Percentiles rank a stretch among this genome's conserved stretches.
Evolutionary conservation across 495 filamentous ascomycete genomes (phyloP).

Genomic region (Rhypophila decipiens): DNA sequence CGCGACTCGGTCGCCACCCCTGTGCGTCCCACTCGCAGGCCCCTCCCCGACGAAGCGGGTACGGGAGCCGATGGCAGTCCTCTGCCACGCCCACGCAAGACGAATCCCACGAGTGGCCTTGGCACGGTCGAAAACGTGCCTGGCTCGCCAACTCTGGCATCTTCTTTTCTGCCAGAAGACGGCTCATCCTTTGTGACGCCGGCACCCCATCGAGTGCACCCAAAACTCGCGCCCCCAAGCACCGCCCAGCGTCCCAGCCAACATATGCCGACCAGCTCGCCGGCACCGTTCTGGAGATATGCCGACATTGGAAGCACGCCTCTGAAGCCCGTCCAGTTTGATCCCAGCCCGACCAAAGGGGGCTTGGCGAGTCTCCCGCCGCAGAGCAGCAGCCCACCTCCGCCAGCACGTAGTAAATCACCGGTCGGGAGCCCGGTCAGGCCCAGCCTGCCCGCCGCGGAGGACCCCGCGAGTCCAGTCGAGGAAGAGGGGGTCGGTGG

Average conservation of each 20-base stretch:
- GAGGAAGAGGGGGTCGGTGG: constrained; percentile 23
- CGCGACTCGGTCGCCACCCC: constrained; percentile 48
- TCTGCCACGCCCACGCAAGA: constrained; percentile 43
- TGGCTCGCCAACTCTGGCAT: constrained; percentile 66
- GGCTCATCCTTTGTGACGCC: constrained; percentile 66
- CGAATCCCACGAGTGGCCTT: constrained; percentile 42
- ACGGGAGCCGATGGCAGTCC: constrained; percentile 46
- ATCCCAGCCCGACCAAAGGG: constrained; percentile 46
- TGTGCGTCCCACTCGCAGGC: constrained; percentile 54
- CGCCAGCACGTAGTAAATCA: constrained; percentile 36
- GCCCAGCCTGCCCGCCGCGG: constrained; percentile 12
- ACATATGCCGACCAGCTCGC: constrained; percentile 90
- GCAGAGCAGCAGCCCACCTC: constrained; percentile 63
- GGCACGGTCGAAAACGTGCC: constrained; percentile 53
- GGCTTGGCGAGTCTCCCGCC: constrained; percentile 41
- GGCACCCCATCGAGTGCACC: constrained; percentile 75
- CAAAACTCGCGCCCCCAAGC: constrained; percentile 77
- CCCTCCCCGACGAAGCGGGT: constrained; percentile 36
- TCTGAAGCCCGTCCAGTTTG: constrained; percentile 54
- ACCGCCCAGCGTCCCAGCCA: constrained; percentile 86
- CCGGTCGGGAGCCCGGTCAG: constrained; percentile 27
- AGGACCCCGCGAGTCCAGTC: constrained; percentile 9
- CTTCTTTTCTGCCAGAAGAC: constrained; percentile 51
- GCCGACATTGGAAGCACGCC: constrained; percentile 73
- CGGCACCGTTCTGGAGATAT: constrained; percentile 97